Base-by-base conservation (phyloP, 2,329 filamentous ascomycete genomes). In the Saccharata proteae region DNA sequence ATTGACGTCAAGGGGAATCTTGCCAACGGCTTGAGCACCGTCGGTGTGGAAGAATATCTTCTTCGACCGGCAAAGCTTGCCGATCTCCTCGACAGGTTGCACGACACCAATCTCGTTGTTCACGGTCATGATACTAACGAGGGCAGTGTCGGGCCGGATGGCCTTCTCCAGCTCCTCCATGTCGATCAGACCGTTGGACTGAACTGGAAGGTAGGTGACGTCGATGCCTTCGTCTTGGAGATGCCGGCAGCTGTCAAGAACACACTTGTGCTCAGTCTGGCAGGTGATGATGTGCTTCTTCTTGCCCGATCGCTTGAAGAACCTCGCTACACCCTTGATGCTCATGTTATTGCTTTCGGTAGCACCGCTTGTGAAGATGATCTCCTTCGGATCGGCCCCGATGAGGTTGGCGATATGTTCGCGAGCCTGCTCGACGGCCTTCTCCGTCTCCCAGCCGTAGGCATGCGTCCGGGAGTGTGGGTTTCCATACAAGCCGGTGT, bases 51-150 rank as follows among this genome's bases (percentile, higher is more conserved):
- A 98, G 61, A 94, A 98, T 26, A 94, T 68, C 65, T 94, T 94
- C 59, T 83, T 90, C 33, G 75, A 71, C 30, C 90, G 76, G 59
- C 90, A 98, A 10, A 98, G 65, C 59, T 79, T 80, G 49, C 90
- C 90, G 52, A 98, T 98, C 61, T 93, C 75, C 46, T 84, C 81
- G 36, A 98, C 62, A 1, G 90, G 90, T 58, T 98, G 90, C 36
- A 98, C 92, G n/a, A 98, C 90, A 50, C 90, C 90, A 48, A 98
- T 96, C 61, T 98, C 90, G 57, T 98, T 98, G 67, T 98, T 98
- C 49, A 98, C 90, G 1, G 90, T 77, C 90, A 98, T 98, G 58
- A 98, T 82, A 52, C 86, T 94, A 57, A 96, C 86, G 17, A 98
- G 64, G 25, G 75, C 77, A 10, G 90, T 98, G 38, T 96, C 86